Conservation (phyloP, 2,329 filamentous ascomycete genomes). For the Aspergillus pseudoterreus region DNA sequence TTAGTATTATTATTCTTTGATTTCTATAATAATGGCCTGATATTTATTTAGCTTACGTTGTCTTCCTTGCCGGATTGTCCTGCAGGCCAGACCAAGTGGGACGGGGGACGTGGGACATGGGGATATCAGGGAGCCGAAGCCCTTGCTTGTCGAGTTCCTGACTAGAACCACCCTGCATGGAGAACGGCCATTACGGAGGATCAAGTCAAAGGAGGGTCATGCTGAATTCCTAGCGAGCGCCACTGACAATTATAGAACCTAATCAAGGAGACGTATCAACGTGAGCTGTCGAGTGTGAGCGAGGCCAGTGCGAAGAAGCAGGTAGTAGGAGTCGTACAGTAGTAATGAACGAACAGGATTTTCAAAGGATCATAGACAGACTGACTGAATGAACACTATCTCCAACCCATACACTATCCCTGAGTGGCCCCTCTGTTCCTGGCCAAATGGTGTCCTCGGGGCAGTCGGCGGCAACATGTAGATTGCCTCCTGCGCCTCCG, state of each 20-base stretch:
- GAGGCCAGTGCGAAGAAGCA: constrained; percentile 11
- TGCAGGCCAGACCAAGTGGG: constrained; percentile 9
- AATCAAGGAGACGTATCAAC: constrained; percentile 24
- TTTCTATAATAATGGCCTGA: too few species aligned
- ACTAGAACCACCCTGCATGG: constrained; percentile 8
- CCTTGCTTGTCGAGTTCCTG: constrained; percentile 17
- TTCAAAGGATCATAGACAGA: neutral
- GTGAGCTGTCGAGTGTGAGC: constrained; percentile 20
- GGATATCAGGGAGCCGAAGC: constrained; percentile 2
- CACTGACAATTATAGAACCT: neutral
- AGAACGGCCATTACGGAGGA: neutral
- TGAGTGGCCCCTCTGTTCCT: too few species aligned
- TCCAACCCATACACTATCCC: neutral
- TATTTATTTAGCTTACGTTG: constrained; percentile 10
- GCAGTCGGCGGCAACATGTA: constrained; percentile 20
- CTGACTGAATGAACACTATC: neutral
- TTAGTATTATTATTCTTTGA: constrained; percentile 1
- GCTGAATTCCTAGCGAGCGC: neutral
- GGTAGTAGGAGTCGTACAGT: neutral
- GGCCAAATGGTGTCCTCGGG: neutral
- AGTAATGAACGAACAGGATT: neutral
- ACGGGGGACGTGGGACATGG: too few species aligned
- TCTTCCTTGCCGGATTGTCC: constrained; percentile 14
- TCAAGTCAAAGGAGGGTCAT: too few species aligned
- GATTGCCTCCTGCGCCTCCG: constrained; percentile 12